These are phyloP conservation scores for Vigna reflexopilosa DNA, from an alignment of 306 rosid species.

Conservation along the genomic window DNA sequence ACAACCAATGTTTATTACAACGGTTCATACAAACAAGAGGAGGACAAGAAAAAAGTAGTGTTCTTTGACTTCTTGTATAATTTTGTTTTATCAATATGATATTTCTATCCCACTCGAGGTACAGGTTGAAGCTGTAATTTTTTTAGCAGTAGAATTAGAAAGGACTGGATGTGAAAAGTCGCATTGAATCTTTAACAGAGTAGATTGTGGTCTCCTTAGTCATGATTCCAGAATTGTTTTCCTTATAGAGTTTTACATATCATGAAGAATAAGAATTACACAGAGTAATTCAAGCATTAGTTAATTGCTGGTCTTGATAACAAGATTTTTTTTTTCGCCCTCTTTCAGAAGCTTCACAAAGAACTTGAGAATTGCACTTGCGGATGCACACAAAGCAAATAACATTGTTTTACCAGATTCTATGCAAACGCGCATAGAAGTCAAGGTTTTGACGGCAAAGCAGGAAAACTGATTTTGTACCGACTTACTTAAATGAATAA, in stretches of 20 bases:
- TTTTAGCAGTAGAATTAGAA: background rate
- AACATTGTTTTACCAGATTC: constrained; percentile 32
- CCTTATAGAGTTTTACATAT: background rate
- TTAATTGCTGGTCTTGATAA: background rate
- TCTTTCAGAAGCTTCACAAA: constrained; percentile 70
- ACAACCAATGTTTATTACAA: background rate
- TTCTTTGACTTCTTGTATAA: background rate
- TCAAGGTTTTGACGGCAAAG: constrained; percentile 44
- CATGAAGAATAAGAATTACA: background rate
- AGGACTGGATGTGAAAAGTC: constrained; percentile 5
- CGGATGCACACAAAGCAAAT: constrained; percentile 65
- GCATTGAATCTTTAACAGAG: background rate
- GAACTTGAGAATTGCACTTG: constrained; percentile 85
- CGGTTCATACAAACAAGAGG: background rate
- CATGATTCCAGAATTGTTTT: constrained; percentile 11
- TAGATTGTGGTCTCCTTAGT: background rate
- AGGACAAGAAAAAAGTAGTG: background rate
- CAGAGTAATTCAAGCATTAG: constrained; percentile 2
- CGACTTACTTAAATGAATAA: constrained; percentile 40
- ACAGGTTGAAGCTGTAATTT: background rate
- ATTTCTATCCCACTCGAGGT: background rate
- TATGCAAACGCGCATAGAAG: constrained; percentile 40
- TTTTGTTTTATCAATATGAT: background rate
- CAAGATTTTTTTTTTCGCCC: background rate
- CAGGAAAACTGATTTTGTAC: constrained; percentile 53